Percentiles rank a stretch among this genome's conserved stretches.
phyloP scores from a whole-genome alignment of 2,329 filamentous ascomycete species.

The Stagonosporopsis rhizophila region DNA sequence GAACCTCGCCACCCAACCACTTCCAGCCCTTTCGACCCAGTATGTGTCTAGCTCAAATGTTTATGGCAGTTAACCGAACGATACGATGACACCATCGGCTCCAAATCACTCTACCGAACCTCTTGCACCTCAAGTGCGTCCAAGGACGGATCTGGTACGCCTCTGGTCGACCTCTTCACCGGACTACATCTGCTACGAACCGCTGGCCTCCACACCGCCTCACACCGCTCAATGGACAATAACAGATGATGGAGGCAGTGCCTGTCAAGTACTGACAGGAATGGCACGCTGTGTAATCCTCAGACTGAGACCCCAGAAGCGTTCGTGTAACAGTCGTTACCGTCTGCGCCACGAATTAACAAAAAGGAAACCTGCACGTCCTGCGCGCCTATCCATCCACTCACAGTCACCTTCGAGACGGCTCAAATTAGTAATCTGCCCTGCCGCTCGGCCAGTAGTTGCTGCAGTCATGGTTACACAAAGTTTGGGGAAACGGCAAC shows the following conservation, averaged over 20 bases:
- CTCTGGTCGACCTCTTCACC: slow-evolving; percentile 11
- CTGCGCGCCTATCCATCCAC: slow-evolving; percentile 12
- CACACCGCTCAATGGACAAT: slow-evolving; percentile 15
- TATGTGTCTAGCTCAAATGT: slow-evolving; percentile 4
- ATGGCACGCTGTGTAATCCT: background rate
- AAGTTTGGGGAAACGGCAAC: slow-evolving; percentile 20
- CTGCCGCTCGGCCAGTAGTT: slow-evolving; percentile 7
- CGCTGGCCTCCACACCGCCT: slow-evolving; percentile 17
- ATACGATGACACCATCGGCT: background rate
- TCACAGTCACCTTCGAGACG: background rate
- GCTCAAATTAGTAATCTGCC: background rate
- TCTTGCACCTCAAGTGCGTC: background rate
- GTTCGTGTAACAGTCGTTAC: slow-evolving; percentile 11
- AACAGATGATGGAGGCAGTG: background rate
- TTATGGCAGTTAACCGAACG: background rate
- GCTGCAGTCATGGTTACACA: slow-evolving; percentile 19
- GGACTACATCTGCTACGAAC: slow-evolving; percentile 11
- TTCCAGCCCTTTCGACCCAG: background rate
- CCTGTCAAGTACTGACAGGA: background rate
- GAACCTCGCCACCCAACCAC: slow-evolving; percentile 19
- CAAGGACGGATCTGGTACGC: background rate
- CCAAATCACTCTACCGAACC: slow-evolving; percentile 14
- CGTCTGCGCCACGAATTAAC: slow-evolving; percentile 3
- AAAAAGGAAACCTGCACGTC: background rate
- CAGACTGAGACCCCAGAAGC: slow-evolving; percentile 1